Base-by-base conservation (phyloP, 2,329 filamentous ascomycete species). In the Colletotrichum scovillei region DNA sequence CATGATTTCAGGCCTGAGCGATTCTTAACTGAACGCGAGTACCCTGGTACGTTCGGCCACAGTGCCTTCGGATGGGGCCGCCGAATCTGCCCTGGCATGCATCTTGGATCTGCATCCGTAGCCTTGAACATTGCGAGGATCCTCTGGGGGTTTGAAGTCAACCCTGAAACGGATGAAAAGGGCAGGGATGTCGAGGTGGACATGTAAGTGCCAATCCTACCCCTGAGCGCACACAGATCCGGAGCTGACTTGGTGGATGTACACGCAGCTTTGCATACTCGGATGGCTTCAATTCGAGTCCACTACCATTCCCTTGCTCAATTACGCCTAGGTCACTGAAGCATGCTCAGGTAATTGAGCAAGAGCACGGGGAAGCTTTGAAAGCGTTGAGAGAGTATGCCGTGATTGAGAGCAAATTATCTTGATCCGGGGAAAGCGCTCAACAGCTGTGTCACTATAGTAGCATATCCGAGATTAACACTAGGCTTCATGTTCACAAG, bases 111-210 rank as follows among this genome's bases (percentile, higher is more conserved):
- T 58, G 84, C 87, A 0, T 88, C 85, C 0, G 81, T 90, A 0
- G 81, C 82, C 1, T 77, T 88, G 1, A 85, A 83, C 46, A 84
- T 88, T 24, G 82, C 87, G 0, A 83, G 85, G 1, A 80, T 88
- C 0, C 78, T 92, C 0, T 91, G 89, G 89, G 88, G 83, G 0
- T 90, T 90, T 58, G 77, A 86, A 0, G 78, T 86, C 6, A 73
- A 69, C 1, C 78, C 81, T 2, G 59, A 19, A 7, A 22, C 46
- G 2, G 73, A 70, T 4, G 49, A 63, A 3, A 55, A 52, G 4
- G 66, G 66, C 6, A 63, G 49, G 11, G 75, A 82, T 1, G 72
- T 83, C 12, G 82, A 83, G 0, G 82, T 82, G 1, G 83, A 85
- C 35, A 84, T 84, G 30, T 32, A 32, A 32, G 30, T 4, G 30